Evolutionary conservation across 129 eudicot species (phyloP).

Genomic region (Escallonia rubra): DNA sequence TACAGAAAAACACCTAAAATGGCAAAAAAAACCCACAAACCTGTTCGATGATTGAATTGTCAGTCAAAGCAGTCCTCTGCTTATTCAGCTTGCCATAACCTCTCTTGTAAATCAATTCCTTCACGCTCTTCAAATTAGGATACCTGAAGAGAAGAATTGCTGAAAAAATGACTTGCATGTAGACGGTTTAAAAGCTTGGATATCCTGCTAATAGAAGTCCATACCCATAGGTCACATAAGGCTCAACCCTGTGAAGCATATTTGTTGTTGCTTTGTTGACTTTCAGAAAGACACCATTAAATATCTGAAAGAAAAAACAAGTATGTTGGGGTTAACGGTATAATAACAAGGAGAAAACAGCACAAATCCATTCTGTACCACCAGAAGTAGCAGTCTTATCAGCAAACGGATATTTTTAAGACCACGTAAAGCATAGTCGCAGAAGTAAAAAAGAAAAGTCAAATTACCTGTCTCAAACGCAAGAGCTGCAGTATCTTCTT

Average conservation of each 20-base stretch:
- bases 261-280: slow-evolving; percentile 79
- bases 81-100: slow-evolving; percentile 78
- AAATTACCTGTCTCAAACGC: slow-evolving; percentile 68
- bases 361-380: too few relatives aligned
- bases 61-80: slow-evolving; percentile 65
- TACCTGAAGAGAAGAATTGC: slow-evolving; percentile 27
- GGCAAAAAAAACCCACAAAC: slow-evolving; percentile 13
- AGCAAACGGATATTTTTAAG: background rate
- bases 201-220: background rate
- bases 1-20: background rate
- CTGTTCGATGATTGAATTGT: slow-evolving; percentile 62
- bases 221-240: slow-evolving; percentile 76
- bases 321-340: too few relatives aligned
- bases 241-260: slow-evolving; percentile 84
- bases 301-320: slow-evolving; percentile 33
- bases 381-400: background rate
- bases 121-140: slow-evolving; percentile 76
- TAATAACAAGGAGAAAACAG: too few relatives aligned
- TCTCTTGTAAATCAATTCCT: slow-evolving; percentile 75
- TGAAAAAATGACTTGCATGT: background rate
- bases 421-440: too few relatives aligned
- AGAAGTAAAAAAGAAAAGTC: background rate
- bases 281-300: slow-evolving; percentile 79
- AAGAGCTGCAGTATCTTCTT: slow-evolving; percentile 71
- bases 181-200: background rate